These are phyloP conservation scores for Aspergillus aculeatinus DNA, from an alignment of 2,329 filamentous ascomycete species.

Conservation along the genomic window DNA sequence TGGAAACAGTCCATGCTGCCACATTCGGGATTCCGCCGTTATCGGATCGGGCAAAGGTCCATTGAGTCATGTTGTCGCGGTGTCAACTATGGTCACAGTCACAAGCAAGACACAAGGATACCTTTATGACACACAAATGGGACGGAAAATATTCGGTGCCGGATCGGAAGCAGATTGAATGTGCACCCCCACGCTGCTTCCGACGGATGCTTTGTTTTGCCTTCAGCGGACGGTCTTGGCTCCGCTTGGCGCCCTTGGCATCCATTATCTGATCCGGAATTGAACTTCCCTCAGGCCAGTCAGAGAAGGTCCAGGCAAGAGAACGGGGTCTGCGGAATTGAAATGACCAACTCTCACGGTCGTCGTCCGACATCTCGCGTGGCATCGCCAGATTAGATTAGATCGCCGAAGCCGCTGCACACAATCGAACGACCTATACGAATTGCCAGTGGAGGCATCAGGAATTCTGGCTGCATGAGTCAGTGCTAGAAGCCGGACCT, in stretches of 20 bases:
- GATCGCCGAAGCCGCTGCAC: not conserved
- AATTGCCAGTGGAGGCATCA: not conserved
- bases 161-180: not conserved
- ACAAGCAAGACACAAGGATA: not conserved
- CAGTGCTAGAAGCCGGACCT: not conserved
- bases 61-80: slow-evolving; percentile 5
- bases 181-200: not conserved
- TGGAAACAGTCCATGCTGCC: slow-evolving; percentile 15
- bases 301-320: not conserved
- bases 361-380: not conserved
- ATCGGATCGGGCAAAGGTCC: slow-evolving; percentile 11
- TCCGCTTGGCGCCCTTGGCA: slow-evolving; percentile 12
- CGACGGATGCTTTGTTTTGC: not conserved
- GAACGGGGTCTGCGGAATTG: not conserved
- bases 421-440: not conserved
- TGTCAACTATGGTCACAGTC: not conserved
- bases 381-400: slow-evolving; percentile 10
- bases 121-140: not conserved
- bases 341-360: not conserved
- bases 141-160: not conserved
- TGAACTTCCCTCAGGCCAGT: not conserved
- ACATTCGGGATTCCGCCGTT: slow-evolving; percentile 11
- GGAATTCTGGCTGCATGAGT: not conserved
- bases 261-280: slow-evolving; percentile 15
- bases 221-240: slow-evolving; percentile 1